A percentile compares a stretch with the other conserved stretches of the same genome.
Conservation (phyloP, 2,329 filamentous ascomycete species). For the Colletotrichum spinosum region DNA sequence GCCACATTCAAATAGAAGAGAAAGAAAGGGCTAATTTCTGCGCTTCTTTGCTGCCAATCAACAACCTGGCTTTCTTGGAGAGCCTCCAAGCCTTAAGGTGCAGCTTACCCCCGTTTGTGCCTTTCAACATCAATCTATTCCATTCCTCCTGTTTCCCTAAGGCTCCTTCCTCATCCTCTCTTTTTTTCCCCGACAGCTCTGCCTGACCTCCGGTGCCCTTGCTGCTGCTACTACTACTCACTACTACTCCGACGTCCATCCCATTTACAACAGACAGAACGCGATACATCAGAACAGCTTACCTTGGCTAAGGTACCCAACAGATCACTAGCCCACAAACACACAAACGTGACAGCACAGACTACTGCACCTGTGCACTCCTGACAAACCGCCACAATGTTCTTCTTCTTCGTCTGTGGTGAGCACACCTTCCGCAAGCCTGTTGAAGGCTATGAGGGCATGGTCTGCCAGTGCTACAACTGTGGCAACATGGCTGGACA, state of each 20-base stretch:
- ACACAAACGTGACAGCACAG: not conserved
- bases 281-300: no score
- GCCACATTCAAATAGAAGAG: slow-evolving; percentile 13
- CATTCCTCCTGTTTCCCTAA: slow-evolving; percentile 16
- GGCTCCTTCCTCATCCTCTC: not conserved
- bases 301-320: not conserved
- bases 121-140: slow-evolving; percentile 14
- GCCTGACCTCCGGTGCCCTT: no score
- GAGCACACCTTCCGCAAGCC: slow-evolving; percentile 71
- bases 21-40: not conserved
- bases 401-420: slow-evolving; percentile 72
- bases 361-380: slow-evolving; percentile 24
- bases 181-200: no score
- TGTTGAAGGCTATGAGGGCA: slow-evolving; percentile 70
- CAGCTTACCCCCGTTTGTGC: slow-evolving; percentile 11
- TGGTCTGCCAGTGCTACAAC: slow-evolving; percentile 73
- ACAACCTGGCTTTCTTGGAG: not conserved
- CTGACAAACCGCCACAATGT: slow-evolving; percentile 55
- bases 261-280: no score
- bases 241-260: no score
- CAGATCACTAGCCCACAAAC: not conserved
- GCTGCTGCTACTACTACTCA: no score
- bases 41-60: slow-evolving; percentile 15
- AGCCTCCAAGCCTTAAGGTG: slow-evolving; percentile 5
- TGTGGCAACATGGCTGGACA: slow-evolving; percentile 73